Evolutionary conservation across 192 early-diverging fungal genomes (phyloP).

Genomic region (Coemansia reversa): DNA sequence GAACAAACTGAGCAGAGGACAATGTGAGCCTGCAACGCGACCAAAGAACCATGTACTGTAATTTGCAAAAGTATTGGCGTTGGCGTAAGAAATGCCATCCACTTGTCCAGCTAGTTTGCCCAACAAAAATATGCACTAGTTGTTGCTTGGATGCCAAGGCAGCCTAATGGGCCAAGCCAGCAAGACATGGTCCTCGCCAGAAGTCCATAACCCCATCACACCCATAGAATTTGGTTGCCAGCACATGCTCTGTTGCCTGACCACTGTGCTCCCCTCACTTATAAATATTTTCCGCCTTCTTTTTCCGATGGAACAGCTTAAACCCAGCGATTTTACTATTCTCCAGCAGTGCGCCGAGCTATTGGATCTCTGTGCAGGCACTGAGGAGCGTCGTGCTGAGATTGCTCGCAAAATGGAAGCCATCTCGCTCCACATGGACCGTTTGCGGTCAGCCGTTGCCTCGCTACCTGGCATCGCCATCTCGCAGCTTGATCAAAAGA

Average conservation of each 20-base stretch:
- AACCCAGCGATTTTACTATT: slow-evolving; percentile 50
- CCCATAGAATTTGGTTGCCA: too few relatives aligned
- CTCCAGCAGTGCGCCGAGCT: slow-evolving; percentile 47
- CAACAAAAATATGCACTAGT: too few relatives aligned
- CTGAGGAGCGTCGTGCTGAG: slow-evolving; percentile 42
- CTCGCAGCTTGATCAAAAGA: slow-evolving; percentile 46
- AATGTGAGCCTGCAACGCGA: too few relatives aligned
- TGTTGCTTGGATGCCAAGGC: too few relatives aligned
- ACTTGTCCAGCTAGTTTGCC: too few relatives aligned
- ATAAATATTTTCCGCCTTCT: neutral
- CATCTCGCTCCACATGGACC: slow-evolving; percentile 39
- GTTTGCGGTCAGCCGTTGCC: slow-evolving; percentile 26
- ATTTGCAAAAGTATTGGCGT: too few relatives aligned
- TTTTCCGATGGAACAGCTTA: slow-evolving; percentile 31
- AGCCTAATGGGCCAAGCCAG: too few relatives aligned
- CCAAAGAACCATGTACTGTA: too few relatives aligned
- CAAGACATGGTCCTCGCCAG: too few relatives aligned
- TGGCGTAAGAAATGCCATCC: too few relatives aligned
- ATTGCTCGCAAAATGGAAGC: slow-evolving; percentile 44
- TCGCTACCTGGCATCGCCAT: slow-evolving; percentile 49
- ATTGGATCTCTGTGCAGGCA: slow-evolving; percentile 40
- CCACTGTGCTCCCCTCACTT: neutral
- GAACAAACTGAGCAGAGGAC: too few relatives aligned
- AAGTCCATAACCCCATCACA: too few relatives aligned
- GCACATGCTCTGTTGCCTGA: neutral